These are phyloP conservation scores for Colletotrichum tabaci DNA, from an alignment of 2,329 filamentous ascomycete species.

Conservation along the genomic window DNA sequence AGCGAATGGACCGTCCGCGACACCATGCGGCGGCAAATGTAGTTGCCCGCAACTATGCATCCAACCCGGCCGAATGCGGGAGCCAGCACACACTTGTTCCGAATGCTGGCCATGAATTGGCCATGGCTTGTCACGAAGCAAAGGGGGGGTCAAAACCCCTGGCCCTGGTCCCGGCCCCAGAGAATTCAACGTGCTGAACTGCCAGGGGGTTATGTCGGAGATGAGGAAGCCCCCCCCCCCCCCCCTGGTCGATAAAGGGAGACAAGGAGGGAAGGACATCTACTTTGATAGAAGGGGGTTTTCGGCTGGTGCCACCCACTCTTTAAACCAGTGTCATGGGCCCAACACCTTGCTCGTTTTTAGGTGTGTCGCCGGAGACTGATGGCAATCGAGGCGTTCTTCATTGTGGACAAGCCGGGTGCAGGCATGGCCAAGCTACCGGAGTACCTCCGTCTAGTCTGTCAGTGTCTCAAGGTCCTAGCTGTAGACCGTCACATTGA, in stretches of 20 bases:
- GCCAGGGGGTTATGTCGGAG: slow-evolving; percentile 42
- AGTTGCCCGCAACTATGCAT: slow-evolving; percentile 1
- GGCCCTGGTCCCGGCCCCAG: slow-evolving; percentile 30
- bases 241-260: slow-evolving; percentile 10
- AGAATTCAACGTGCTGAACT: slow-evolving; percentile 33
- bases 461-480: slow-evolving; percentile 3
- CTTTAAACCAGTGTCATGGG: slow-evolving; percentile 36
- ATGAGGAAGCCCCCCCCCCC: slow-evolving; percentile 36
- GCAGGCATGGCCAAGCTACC: slow-evolving; percentile 5
- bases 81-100: slow-evolving; percentile 18
- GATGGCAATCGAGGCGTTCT: slow-evolving; percentile 25
- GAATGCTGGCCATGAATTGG: slow-evolving; percentile 19
- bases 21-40: slow-evolving; percentile 17
- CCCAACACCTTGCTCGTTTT: slow-evolving; percentile 19
- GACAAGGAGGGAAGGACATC: neutral
- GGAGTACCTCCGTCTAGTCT: slow-evolving; percentile 9
- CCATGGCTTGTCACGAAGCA: slow-evolving; percentile 27
- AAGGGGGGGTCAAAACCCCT: neutral
- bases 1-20: slow-evolving; percentile 1
- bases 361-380: slow-evolving; percentile 23
- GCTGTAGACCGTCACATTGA: neutral
- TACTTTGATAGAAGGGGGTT: slow-evolving; percentile 19
- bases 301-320: slow-evolving; percentile 38
- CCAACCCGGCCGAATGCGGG: slow-evolving; percentile 22
- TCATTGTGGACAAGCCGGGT: slow-evolving; percentile 10